Conservation (phyloP, 106 monocot genomes). For the Dendrobium nobile region DNA sequence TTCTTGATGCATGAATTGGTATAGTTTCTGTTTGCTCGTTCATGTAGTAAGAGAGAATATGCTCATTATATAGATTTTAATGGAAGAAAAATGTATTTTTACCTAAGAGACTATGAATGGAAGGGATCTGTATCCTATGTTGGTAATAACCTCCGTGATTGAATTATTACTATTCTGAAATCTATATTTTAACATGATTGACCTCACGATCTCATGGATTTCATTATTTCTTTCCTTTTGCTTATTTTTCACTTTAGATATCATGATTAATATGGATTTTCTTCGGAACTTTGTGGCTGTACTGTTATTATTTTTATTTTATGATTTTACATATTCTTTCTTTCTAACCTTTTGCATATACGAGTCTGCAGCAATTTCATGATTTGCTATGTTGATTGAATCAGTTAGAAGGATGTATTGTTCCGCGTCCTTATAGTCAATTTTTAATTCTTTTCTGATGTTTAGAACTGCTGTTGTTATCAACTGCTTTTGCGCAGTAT, state of each 20-base stretch:
- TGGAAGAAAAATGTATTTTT: background rate
- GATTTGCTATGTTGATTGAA: background rate
- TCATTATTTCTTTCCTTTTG: background rate
- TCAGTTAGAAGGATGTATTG: background rate
- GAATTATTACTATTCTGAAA: background rate
- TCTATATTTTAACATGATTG: background rate
- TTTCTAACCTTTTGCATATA: background rate
- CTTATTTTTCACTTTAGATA: background rate
- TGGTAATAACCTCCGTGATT: background rate
- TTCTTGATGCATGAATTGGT: background rate
- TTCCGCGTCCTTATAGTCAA: background rate
- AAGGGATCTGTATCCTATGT: no score
- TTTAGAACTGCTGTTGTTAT: background rate
- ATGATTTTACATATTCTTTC: background rate
- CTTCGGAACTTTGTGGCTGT: background rate
- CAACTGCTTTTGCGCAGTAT: background rate
- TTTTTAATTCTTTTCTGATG: background rate
- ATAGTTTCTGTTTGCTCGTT: background rate
- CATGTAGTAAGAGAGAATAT: background rate
- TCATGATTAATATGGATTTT: background rate
- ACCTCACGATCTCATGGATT: background rate
- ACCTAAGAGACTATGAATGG: background rate
- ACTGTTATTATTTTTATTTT: background rate
- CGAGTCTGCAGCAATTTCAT: background rate
- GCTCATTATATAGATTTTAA: background rate